phyloP scores from a whole-genome alignment of 345 rosid genomes.

The Gynandropsis gynandra region DNA sequence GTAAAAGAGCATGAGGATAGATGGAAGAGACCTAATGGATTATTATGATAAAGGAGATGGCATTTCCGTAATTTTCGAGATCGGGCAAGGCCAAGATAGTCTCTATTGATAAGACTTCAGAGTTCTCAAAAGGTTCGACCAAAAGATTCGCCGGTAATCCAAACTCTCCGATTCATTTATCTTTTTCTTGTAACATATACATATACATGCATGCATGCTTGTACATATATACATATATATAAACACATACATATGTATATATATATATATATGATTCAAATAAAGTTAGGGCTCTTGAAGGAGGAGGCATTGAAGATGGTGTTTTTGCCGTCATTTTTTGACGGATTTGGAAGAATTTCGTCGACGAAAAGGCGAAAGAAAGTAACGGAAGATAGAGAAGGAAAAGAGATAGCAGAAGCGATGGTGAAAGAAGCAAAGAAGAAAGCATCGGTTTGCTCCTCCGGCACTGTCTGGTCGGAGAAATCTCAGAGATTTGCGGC shows the following conservation, averaged over 20 bases:
- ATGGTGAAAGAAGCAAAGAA: conserved; percentile 63
- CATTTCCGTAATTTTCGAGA: too few relatives aligned
- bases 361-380: conserved; percentile 51
- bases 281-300: conserved; percentile 7
- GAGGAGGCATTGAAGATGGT: conserved; percentile 31
- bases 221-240: too few relatives aligned
- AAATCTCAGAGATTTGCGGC: conserved; percentile 47
- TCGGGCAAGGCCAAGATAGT: too few relatives aligned
- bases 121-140: too few relatives aligned
- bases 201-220: too few relatives aligned
- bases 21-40: too few relatives aligned
- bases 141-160: too few relatives aligned
- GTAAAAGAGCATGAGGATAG: too few relatives aligned
- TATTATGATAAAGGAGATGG: too few relatives aligned
- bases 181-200: too few relatives aligned
- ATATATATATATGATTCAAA: neutral
- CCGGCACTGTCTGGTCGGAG: conserved; percentile 43
- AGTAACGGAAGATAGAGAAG: conserved; percentile 20
- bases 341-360: conserved; percentile 53
- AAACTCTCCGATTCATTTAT: neutral
- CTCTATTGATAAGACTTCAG: too few relatives aligned
- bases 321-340: conserved; percentile 49
- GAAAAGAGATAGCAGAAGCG: conserved; percentile 54
- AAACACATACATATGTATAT: too few relatives aligned
- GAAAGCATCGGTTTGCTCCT: conserved; percentile 51